Percentiles rank a stretch among this genome's conserved stretches.
phyloP scores from a whole-genome alignment of 441 rosid species.

The Mallotus repandus region DNA sequence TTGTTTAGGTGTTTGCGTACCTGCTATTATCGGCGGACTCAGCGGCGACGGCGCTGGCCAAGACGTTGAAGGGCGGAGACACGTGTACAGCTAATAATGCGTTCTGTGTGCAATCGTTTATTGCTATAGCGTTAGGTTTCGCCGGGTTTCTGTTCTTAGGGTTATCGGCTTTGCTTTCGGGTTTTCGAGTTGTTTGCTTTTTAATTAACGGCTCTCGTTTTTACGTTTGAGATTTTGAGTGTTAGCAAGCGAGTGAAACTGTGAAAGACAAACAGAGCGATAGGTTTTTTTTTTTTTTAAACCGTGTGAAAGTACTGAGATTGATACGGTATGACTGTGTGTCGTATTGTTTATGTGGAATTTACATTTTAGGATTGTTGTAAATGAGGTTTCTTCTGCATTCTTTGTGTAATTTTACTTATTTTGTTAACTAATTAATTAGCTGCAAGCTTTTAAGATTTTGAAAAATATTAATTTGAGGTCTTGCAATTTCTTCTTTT shows the following conservation, averaged over 20 bases:
- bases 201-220: conserved; percentile 86
- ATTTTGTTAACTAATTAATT: conserved; percentile 1
- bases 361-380: neutral
- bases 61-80: conserved; percentile 53
- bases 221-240: conserved; percentile 39
- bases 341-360: neutral
- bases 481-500: neutral
- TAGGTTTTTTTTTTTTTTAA: neutral
- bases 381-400: conserved; percentile 4
- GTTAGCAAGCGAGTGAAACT: neutral
- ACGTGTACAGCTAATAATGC: conserved; percentile 49
- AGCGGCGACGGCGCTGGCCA: conserved; percentile 67
- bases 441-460: neutral
- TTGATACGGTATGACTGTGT: neutral
- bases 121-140: conserved; percentile 74
- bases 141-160: conserved; percentile 75
- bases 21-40: conserved; percentile 77
- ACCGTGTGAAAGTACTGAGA: neutral
- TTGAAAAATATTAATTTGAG: neutral
- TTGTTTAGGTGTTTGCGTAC: conserved; percentile 71
- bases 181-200: conserved; percentile 80
- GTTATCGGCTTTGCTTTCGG: conserved; percentile 73
- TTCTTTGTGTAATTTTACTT: neutral
- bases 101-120: conserved; percentile 78
- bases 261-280: too few species aligned